A percentile compares a stretch with the other conserved stretches of the same genome.
Evolutionary conservation across 306 rosid species (phyloP).

Genomic region (Quercus gilva): DNA sequence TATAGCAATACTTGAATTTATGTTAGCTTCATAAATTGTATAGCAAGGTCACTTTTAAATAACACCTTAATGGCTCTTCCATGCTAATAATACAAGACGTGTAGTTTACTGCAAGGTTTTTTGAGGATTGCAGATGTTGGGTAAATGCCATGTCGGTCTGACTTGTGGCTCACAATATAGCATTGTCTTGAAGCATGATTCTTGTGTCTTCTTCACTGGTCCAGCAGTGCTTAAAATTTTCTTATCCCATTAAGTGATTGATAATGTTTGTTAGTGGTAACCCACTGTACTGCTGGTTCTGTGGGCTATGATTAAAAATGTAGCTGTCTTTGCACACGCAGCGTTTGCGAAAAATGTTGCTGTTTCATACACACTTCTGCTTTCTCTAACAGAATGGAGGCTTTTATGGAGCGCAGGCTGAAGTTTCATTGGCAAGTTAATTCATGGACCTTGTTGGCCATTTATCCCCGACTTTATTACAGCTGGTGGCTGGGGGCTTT

Average conservation of each 20-base stretch:
- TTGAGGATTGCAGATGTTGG: constrained; percentile 6
- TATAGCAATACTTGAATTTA: neutral
- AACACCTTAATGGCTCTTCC: neutral
- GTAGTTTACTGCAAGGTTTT: constrained; percentile 2
- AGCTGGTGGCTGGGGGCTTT: neutral
- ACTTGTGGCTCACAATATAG: constrained; percentile 5
- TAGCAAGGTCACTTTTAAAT: neutral
- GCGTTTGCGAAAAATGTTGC: neutral
- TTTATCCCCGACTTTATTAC: neutral
- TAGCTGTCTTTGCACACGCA: neutral
- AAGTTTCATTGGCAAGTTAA: neutral
- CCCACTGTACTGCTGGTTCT: neutral
- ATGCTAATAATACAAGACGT: neutral
- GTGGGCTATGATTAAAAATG: neutral
- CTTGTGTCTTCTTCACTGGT: neutral
- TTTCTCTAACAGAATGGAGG: constrained; percentile 21
- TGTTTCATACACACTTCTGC: constrained; percentile 3
- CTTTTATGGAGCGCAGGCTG: neutral
- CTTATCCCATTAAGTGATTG: neutral
- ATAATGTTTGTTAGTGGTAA: neutral
- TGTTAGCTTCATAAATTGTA: neutral
- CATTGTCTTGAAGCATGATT: constrained; percentile 12
- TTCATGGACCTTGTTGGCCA: neutral
- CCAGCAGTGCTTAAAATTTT: neutral
- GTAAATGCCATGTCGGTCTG: constrained; percentile 1